Evolutionary conservation across 2,329 filamentous ascomycete genomes (phyloP).

Genomic region (Apiospora pterosperma): DNA sequence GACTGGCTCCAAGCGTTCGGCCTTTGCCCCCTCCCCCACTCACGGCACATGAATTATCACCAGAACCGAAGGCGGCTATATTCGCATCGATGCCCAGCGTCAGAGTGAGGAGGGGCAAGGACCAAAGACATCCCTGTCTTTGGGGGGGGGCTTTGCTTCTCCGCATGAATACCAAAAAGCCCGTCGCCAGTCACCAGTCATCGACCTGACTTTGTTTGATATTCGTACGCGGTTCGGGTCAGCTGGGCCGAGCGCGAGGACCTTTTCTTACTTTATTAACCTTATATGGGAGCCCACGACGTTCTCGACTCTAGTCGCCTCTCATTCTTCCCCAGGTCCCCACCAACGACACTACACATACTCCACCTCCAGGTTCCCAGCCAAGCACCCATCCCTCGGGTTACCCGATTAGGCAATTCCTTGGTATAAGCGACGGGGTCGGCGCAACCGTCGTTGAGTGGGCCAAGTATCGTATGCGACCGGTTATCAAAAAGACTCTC

Average conservation of each 20-base stretch:
- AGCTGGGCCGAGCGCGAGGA: background rate
- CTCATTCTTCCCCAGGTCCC: background rate
- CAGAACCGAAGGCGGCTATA: background rate
- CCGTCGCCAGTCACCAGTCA: background rate
- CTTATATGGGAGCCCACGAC: background rate
- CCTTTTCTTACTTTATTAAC: background rate
- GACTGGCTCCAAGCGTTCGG: background rate
- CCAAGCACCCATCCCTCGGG: constrained; percentile 8
- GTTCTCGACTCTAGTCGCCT: background rate
- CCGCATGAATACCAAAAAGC: background rate
- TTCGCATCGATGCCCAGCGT: background rate
- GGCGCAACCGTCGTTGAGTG: background rate
- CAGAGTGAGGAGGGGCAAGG: background rate
- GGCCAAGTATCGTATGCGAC: constrained; percentile 3
- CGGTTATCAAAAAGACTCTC: background rate
- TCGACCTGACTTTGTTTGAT: background rate
- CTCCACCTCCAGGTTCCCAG: constrained; percentile 5
- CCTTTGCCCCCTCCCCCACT: background rate
- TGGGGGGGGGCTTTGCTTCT: background rate
- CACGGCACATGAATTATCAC: background rate
- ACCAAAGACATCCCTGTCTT: background rate
- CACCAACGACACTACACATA: constrained; percentile 2
- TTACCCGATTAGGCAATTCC: constrained; percentile 20
- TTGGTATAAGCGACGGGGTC: constrained; percentile 4
- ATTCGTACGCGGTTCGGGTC: background rate